Evolutionary conservation across 306 rosid genomes (phyloP), one percentile per base, ranked within the genome.

Genomic region (Glycine tomentella): DNA sequence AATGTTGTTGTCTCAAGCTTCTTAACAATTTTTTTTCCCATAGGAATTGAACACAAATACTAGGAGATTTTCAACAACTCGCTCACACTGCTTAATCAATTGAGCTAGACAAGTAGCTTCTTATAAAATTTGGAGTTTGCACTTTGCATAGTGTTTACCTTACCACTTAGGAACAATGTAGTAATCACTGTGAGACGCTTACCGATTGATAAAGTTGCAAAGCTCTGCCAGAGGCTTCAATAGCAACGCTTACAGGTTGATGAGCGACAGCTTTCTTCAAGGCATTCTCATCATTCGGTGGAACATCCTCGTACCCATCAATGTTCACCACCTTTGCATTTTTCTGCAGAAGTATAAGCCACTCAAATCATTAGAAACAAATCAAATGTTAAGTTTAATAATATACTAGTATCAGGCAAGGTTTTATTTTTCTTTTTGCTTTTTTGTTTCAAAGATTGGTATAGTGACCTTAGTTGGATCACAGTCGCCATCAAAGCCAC

Each of bases 301-400:
- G 97, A 88, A 93, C 97, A 84, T 95, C 97, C 72, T 95, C 98
- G 50, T 89, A 95, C 58, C 89, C 92, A 75, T 91, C 97, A 17
- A 93, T 93, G 76, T 67, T 84, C 31, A 91, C 99, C 15, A 87
- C 91, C 93, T 90, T 95, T 3, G 88, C 66, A 75, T 86, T 89
- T 79, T 83, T 86, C 90, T 87, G 87, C 63, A 84, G 7, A 3
- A 56, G 10, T 9, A 53, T 14, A 38, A 31, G 12, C 20, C 62
- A 55, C 56, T 10, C 10, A 72, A 53, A 7, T 48, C 15, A 64
- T 82, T 20, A 76, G 48, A 64, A 75, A 15, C 14, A 4, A 75
- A 75, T 0, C 40, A 66, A 20, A 40, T 7, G 46, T 14, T 9
- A 20, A 40, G 36, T 34, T 34, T 34, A 34, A 88, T 86, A 82